Percentiles rank a stretch among this genome's conserved stretches.
Evolutionary conservation across 768 basidiomycete genomes (phyloP).

Genomic region (Kondoa malvinella): DNA sequence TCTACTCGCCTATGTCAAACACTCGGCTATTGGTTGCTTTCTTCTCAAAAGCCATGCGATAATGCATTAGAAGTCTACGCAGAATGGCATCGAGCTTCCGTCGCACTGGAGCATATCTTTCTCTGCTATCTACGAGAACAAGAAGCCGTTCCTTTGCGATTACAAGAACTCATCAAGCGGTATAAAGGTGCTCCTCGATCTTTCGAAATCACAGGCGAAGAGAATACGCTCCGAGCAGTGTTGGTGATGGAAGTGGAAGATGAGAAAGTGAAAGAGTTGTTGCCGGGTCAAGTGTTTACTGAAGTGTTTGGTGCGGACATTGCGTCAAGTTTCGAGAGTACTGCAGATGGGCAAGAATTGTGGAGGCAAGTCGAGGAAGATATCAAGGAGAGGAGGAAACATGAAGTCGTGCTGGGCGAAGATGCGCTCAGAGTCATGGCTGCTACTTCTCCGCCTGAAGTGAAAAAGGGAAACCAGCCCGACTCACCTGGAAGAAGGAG

Average conservation of each 20-base stretch:
- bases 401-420: background rate
- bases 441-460: no score
- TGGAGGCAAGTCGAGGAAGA: background rate
- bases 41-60: background rate
- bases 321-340: background rate
- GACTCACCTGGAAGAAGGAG: background rate
- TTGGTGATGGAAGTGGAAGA: background rate
- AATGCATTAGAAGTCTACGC: constrained; percentile 3
- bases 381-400: background rate
- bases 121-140: constrained; percentile 10
- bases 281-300: background rate
- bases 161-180: constrained; percentile 6
- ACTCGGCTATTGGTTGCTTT: constrained; percentile 16
- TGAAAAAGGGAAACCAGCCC: no score
- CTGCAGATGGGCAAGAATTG: background rate
- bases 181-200: background rate
- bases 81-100: constrained; percentile 8
- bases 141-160: constrained; percentile 4
- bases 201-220: background rate
- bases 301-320: background rate
- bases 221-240: background rate
- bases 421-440: background rate
- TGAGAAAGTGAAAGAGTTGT: background rate
- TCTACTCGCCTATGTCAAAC: constrained; percentile 10
- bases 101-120: constrained; percentile 15